These are phyloP conservation scores for Astrothelium macrocarpum DNA, from an alignment of 495 filamentous ascomycete species.

Conservation along the genomic window DNA sequence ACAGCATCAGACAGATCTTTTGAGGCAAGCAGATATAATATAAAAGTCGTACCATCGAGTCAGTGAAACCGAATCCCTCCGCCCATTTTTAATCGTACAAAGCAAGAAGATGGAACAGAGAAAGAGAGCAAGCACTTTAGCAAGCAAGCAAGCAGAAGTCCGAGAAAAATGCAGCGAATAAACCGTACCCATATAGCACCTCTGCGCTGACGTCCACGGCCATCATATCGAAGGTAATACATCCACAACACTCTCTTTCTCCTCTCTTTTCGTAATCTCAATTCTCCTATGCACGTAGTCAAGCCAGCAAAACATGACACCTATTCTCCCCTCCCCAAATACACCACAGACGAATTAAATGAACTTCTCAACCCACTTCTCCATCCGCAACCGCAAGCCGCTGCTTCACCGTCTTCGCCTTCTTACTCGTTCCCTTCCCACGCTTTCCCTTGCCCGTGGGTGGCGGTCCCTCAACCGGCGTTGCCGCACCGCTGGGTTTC, in stretches of 20 bases:
- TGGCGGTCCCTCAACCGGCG: slow-evolving; percentile 54
- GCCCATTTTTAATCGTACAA: not conserved
- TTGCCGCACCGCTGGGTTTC: slow-evolving; percentile 75
- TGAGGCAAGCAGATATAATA: not conserved
- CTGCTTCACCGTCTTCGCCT: slow-evolving; percentile 86
- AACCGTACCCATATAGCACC: too few species aligned
- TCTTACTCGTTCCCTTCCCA: slow-evolving; percentile 53
- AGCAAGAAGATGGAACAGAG: not conserved
- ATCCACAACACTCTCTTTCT: too few species aligned
- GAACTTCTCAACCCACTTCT: slow-evolving; percentile 30
- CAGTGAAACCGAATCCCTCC: not conserved
- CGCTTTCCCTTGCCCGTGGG: slow-evolving; percentile 48
- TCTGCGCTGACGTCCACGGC: too few species aligned
- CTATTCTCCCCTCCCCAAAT: not conserved
- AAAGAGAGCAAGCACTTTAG: not conserved
- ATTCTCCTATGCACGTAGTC: too few species aligned
- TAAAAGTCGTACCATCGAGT: not conserved
- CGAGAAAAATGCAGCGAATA: not conserved
- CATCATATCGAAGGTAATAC: too few species aligned
- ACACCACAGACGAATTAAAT: not conserved
- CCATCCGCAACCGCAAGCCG: slow-evolving; percentile 80
- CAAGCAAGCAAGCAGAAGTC: not conserved
- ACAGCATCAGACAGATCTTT: too few species aligned
- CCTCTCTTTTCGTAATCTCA: too few species aligned
- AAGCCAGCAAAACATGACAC: not conserved